A percentile compares a stretch with the other conserved stretches of the same genome.
These are phyloP conservation scores for Hansenula anomala DNA, from an alignment of 1,139 yeast species.

Conservation along the genomic window DNA sequence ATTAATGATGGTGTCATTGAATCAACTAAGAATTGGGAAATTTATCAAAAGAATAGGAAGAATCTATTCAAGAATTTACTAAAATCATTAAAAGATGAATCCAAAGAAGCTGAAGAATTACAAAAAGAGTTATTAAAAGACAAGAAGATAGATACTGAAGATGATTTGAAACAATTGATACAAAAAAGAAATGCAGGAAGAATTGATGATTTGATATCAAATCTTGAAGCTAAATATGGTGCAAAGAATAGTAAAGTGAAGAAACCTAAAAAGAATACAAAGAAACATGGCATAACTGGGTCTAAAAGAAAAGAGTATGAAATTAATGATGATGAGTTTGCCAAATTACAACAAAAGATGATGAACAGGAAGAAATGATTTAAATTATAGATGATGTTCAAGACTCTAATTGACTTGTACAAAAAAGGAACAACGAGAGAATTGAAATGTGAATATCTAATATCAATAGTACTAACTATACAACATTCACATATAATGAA, in stretches of 20 bases:
- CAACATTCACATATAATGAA: no score
- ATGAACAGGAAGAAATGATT: constrained; percentile 3
- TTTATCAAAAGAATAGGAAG: constrained; percentile 44
- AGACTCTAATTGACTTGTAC: no score
- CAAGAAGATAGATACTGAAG: constrained; percentile 28
- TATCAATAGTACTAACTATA: no score
- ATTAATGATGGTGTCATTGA: constrained; percentile 33
- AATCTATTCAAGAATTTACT: constrained; percentile 41
- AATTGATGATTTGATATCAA: constrained; percentile 43
- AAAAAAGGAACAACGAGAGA: no score
- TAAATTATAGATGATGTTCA: no score
- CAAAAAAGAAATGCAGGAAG: constrained; percentile 35
- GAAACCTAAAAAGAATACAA: constrained; percentile 2
- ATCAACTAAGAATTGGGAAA: constrained; percentile 43
- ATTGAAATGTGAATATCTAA: no score
- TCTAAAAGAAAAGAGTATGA: constrained; percentile 18
- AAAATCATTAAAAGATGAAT: constrained; percentile 51
- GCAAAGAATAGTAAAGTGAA: constrained; percentile 19
- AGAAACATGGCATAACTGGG: no score
- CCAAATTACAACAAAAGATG: constrained; percentile 29
- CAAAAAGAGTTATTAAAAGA: constrained; percentile 42
- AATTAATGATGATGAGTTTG: constrained; percentile 40
- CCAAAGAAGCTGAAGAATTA: constrained; percentile 63
- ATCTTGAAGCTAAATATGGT: constrained; percentile 51
- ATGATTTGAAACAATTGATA: constrained; percentile 48